These are phyloP conservation scores for Phytophthora cryptogea DNA, from an alignment of 352 stramenopile species.

Conservation along the genomic window DNA sequence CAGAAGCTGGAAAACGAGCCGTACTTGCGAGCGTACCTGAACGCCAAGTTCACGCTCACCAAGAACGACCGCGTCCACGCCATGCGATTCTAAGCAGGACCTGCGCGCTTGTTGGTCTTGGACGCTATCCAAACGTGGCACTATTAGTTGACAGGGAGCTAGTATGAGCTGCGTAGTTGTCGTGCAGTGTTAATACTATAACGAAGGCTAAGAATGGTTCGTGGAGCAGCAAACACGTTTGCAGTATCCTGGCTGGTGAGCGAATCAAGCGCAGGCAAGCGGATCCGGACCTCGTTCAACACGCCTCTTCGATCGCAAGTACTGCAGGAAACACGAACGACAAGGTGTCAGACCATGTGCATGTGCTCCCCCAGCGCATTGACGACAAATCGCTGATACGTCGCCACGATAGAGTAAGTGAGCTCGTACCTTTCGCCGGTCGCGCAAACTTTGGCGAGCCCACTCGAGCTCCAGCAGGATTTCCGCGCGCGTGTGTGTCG, in stretches of 20 bases:
- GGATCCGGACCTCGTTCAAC: conserved; percentile 12
- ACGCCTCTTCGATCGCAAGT: conserved; percentile 38
- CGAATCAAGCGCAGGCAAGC: conserved; percentile 17
- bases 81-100: conserved; percentile 95
- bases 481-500: conserved; percentile 51
- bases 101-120: background rate
- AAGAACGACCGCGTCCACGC: conserved; percentile 98
- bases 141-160: conserved; percentile 14
- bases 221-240: background rate
- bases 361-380: conserved; percentile 6
- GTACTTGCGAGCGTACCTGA: conserved; percentile 98
- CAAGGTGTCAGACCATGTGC: conserved; percentile 19
- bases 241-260: background rate
- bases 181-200: conserved; percentile 20
- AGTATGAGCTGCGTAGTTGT: conserved; percentile 11
- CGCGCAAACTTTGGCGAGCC: conserved; percentile 46
- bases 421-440: conserved; percentile 47
- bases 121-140: background rate
- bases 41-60: conserved; percentile 97
- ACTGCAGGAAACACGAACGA: conserved; percentile 24
- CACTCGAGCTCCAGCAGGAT: conserved; percentile 64
- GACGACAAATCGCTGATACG: conserved; percentile 2
- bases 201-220: conserved; percentile 13
- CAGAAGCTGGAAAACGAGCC: conserved; percentile 87
- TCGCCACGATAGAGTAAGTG: background rate